Evolutionary conservation across 306 rosid genomes (phyloP).

Genomic region (Quercus glauca): DNA sequence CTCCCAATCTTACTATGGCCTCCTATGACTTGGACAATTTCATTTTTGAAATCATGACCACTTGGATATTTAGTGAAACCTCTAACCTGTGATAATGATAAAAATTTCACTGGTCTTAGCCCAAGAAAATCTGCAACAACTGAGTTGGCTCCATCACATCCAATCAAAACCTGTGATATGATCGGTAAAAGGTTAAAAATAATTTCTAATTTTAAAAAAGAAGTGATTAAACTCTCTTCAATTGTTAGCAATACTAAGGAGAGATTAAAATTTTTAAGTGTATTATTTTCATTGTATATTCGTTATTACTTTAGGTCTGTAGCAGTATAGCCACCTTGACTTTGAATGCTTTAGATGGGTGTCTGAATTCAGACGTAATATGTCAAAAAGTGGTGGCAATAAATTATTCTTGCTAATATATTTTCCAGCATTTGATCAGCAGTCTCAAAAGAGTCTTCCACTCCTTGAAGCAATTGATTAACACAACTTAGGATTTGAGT

Average conservation of each 20-base stretch:
- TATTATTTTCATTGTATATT: background rate
- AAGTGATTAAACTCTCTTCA: background rate
- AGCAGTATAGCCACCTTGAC: no score
- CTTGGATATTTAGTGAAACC: constrained; percentile 50
- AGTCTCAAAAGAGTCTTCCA: background rate
- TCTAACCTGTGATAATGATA: constrained; percentile 31
- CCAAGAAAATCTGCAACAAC: constrained; percentile 31
- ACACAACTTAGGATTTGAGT: background rate
- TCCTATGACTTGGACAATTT: constrained; percentile 11
- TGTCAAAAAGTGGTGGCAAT: no score
- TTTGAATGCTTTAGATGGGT: no score
- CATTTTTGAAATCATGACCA: constrained; percentile 28
- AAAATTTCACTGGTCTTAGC: constrained; percentile 18
- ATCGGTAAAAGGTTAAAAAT: background rate
- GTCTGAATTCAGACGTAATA: no score
- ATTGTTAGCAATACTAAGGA: background rate
- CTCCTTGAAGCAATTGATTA: background rate
- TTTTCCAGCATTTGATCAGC: background rate
- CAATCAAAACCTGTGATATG: constrained; percentile 39
- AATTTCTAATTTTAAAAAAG: background rate
- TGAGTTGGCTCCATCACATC: constrained; percentile 65
- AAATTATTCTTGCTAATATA: no score
- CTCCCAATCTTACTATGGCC: constrained; percentile 34
- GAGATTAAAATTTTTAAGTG: no score
- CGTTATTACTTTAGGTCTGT: no score